Evolutionary conservation across 2,329 filamentous ascomycete genomes (phyloP), one percentile per base, ranked within the genome.

Genomic region (Aspergillus nomiae): DNA sequence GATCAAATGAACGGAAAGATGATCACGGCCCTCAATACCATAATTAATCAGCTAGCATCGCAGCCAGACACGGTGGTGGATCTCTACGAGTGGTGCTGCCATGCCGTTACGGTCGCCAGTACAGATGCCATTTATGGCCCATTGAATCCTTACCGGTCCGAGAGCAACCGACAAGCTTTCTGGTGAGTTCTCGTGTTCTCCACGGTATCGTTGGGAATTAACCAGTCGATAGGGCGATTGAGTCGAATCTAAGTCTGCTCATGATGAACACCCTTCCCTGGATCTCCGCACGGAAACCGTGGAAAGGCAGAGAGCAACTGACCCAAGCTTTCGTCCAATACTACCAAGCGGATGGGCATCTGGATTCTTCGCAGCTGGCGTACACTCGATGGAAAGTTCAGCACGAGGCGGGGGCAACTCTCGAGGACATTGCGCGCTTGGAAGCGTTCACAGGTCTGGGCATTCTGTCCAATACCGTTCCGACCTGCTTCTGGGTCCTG

Each of bases 401-500:
- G 11, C 45, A 59, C 4, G 62, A 67, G 14, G 63, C 56, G 0
- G 73, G 71, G 0, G 30, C 69, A 2, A 34, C 63, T 14, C 7
- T 67, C 12, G 63, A 70, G 53, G 70, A 75, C 19, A 68, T 71
- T 53, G 72, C 70, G 0, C 65, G 69, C n/a, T 62, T 70, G 3
- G 76, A 79, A 60, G 65, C 67, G 7, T 46, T 66, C 4, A 70
- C 74, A 55, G 67, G 64, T 1, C 43, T 82, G 8, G 82, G 71
- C 0, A 63, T 80, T 26, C 69, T 81, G 1, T 73, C 75, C 48
- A 84, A 84, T 65, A 80, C 81, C 0, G 70, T 76, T 4, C 79
- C 80, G 0, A 75, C 80, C 0, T 68, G 71, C 0, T 85, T 83
- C 70, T 85, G 83, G 82, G 61, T 78, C 1, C 41, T 84, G 0